Evolutionary conservation across 2,329 filamentous ascomycete genomes (phyloP), one percentile per base, ranked within the genome.

Genomic region (Trichophyton equinum): DNA sequence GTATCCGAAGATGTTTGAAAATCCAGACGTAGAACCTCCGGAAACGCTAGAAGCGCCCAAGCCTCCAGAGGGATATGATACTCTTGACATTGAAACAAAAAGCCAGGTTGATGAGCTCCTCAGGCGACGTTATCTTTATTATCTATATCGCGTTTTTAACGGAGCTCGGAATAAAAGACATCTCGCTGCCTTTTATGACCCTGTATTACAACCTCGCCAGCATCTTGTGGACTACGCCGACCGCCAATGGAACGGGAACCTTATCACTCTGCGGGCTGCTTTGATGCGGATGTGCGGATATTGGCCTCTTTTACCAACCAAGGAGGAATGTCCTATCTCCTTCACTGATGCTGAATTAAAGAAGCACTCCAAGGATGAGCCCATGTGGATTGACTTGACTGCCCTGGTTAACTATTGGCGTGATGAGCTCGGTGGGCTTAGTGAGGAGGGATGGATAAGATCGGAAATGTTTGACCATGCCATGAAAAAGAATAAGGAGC

Each of bases 71-170:
- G 62, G 60, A n/a, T 64, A 64, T 57, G 63, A 59, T 3, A 18
- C 40, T n/a, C 20, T 64, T 1, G 61, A 63, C 25, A 36, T 60
- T 2, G 60, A 55, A 40, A 38, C 46, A 46, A 64, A 62, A 33
- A 11, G 20, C 2, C 13, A 64, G 44, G 58, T 62, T 13, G 58
- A 60, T n/a, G 63, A 63, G 30, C 58, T 63, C 15, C 46, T 60
- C 9, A 57, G 63, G 4, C 60, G 60, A 7, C 59, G 55, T 33
- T 22, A 44, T 25, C 58, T 64, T 5, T 63, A 58, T 55, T 62
- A 63, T n/a, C 47, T 64, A 4, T 64, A 64, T 22, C 57, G 44
- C 18, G 53, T 64, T 25, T 64, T 63, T 49, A 64, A 64, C n/a
- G 61, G 63, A 4, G 61, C 33, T 11, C 11, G 15, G 4, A 64